Evolutionary conservation across 2,329 filamentous ascomycete species (phyloP), one percentile per base, ranked within the genome.

Genomic region (Sporothrix curviconia): DNA sequence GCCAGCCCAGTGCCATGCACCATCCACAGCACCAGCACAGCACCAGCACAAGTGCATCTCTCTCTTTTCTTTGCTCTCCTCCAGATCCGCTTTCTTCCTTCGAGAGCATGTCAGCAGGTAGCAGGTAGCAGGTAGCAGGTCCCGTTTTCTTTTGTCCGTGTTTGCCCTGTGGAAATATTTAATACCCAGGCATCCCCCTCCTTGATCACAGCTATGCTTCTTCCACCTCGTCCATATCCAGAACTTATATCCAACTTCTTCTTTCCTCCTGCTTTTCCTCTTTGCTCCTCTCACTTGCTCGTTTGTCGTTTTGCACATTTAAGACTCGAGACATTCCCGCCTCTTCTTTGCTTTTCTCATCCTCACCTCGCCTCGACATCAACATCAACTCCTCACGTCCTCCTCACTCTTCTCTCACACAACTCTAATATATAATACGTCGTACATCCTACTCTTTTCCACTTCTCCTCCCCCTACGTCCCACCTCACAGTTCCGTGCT

Each of bases 91-190:
- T 32, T 55, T 55, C 39, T 43, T 46, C 19, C 17, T 37, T n/a
- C n/a, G n/a, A n/a, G n/a, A n/a, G n/a, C n/a, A n/a, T n/a, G n/a
- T n/a, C n/a, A n/a, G n/a, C n/a, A n/a, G n/a, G n/a, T n/a, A n/a
- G n/a, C n/a, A n/a, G n/a, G n/a, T n/a, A n/a, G n/a, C n/a, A n/a
- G n/a, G 32, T 50, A 50, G 19, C 47, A 50, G 32, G 42, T 30
- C 32, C 47, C 47, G 47, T 49, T 24, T 49, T 36, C 30, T 49
- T 34, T 36, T n/a, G n/a, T n/a, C n/a, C n/a, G n/a, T n/a, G n/a
- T n/a, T n/a, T n/a, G n/a, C n/a, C n/a, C n/a, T 4, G 49, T 22
- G 49, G 17, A 44, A 59, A 61, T 61, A 61, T 61, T 61, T 59
- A 61, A 61, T 57, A 47, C 59, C 56, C 52, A 55, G 44, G 39